These are phyloP conservation scores for Colletotrichum lentis DNA, from an alignment of 2,329 filamentous ascomycete species.

Conservation along the genomic window DNA sequence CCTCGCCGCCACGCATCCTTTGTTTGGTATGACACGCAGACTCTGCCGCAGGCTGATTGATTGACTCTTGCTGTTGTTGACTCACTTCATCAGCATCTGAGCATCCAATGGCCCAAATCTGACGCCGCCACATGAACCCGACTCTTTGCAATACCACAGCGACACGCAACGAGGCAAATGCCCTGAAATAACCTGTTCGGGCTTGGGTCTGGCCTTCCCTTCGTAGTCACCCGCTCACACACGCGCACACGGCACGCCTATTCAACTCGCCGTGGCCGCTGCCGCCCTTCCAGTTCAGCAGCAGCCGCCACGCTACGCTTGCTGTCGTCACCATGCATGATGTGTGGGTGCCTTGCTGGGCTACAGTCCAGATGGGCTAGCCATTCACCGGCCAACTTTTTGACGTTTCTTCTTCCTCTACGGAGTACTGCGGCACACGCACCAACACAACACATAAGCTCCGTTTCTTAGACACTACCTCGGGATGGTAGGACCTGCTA, in stretches of 20 bases:
- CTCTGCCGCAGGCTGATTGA: constrained; percentile 14
- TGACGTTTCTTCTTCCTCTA: background rate
- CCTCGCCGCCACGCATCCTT: too few relatives aligned
- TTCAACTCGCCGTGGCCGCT: constrained; percentile 5
- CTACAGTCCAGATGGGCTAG: background rate
- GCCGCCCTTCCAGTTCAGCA: background rate
- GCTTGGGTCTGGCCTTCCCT: background rate
- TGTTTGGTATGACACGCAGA: constrained; percentile 25
- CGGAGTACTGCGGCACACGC: background rate
- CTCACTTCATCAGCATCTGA: constrained; percentile 7
- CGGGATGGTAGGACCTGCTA: background rate
- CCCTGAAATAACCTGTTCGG: background rate
- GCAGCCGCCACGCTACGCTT: background rate
- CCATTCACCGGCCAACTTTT: background rate
- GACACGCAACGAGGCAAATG: background rate
- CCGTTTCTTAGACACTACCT: background rate
- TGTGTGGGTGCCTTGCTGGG: background rate
- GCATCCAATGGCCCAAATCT: background rate
- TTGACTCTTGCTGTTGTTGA: constrained; percentile 17
- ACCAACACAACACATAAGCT: background rate
- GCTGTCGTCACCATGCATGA: constrained; percentile 25
- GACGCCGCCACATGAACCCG: background rate
- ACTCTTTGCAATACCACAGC: background rate
- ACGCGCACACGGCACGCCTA: background rate
- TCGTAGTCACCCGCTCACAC: constrained; percentile 4